A percentile compares a stretch with the other conserved stretches of the same genome.
These are phyloP conservation scores for Stromatinia cepivora DNA, from an alignment of 2,329 filamentous ascomycete genomes.

Conservation along the genomic window DNA sequence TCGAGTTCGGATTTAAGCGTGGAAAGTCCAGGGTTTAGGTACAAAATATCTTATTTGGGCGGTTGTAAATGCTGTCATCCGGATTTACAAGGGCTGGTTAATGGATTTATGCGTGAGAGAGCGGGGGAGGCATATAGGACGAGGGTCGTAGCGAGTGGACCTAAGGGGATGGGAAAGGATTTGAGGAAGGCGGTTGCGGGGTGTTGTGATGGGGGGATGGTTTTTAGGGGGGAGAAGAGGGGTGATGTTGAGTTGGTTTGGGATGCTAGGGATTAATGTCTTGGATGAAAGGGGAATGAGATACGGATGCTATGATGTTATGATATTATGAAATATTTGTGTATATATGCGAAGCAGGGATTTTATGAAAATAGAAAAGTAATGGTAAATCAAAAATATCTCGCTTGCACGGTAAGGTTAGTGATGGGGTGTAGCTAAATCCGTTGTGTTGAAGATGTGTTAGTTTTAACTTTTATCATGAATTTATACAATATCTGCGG, in stretches of 20 bases:
- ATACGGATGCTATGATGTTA: too few relatives aligned
- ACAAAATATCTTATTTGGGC: not conserved
- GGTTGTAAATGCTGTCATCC: slow-evolving; percentile 16
- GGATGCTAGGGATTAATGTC: slow-evolving; percentile 52
- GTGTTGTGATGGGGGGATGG: slow-evolving; percentile 52
- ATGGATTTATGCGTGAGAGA: slow-evolving; percentile 50
- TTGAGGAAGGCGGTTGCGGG: slow-evolving; percentile 54
- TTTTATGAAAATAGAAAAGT: too few relatives aligned
- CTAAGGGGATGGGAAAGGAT: slow-evolving; percentile 59
- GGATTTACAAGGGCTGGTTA: slow-evolving; percentile 44
- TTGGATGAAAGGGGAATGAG: not conserved
- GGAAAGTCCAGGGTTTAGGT: not conserved
- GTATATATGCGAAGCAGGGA: too few relatives aligned
- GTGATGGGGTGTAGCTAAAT: too few relatives aligned
- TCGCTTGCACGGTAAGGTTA: too few relatives aligned
- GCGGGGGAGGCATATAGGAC: slow-evolving; percentile 48
- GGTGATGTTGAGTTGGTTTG: slow-evolving; percentile 58
- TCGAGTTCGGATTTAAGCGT: not conserved
- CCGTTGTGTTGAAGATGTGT: too few relatives aligned
- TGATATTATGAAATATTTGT: too few relatives aligned
- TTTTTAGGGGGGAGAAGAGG: slow-evolving; percentile 56
- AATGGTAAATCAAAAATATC: too few relatives aligned
- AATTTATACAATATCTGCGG: too few relatives aligned
- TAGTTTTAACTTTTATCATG: too few relatives aligned
- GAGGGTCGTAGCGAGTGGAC: slow-evolving; percentile 60